These are phyloP conservation scores for Cystobasidiaceae sp. DNA, from an alignment of 1,284 basidiomycete genomes.

Conservation along the genomic window DNA sequence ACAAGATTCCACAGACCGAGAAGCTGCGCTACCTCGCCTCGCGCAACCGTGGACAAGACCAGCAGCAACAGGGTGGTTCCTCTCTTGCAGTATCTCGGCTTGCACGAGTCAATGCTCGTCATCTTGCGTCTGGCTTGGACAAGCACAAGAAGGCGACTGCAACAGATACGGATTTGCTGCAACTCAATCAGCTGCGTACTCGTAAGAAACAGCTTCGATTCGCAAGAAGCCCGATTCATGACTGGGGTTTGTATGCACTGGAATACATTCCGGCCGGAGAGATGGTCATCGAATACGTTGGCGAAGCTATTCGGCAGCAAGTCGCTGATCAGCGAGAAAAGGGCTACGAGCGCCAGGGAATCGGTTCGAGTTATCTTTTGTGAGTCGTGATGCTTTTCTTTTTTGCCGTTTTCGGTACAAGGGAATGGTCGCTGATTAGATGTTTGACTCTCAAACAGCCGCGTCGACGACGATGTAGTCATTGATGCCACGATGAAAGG, in stretches of 20 bases:
- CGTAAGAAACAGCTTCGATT: constrained; percentile 98
- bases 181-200: constrained; percentile 97
- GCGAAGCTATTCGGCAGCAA: constrained; percentile 87
- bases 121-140: constrained; percentile 88
- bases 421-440: no score
- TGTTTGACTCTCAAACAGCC: no score
- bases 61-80: constrained; percentile 42
- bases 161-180: constrained; percentile 60
- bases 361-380: constrained; percentile 90
- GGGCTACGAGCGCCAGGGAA: constrained; percentile 89
- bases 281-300: constrained; percentile 99
- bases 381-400: background rate
- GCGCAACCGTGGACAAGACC: constrained; percentile 53
- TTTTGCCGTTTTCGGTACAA: background rate
- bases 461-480: constrained; percentile 51
- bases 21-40: constrained; percentile 76
- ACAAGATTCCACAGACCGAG: constrained; percentile 85
- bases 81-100: constrained; percentile 56
- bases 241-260: constrained; percentile 95
- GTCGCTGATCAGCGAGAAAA: constrained; percentile 97
- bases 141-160: constrained; percentile 67
- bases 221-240: constrained; percentile 91
- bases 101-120: constrained; percentile 90
- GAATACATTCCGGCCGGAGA: constrained; percentile 88
- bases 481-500: constrained; percentile 32